phyloP scores from a whole-genome alignment of 805 yeast species.

The Starmera pachycereana region DNA sequence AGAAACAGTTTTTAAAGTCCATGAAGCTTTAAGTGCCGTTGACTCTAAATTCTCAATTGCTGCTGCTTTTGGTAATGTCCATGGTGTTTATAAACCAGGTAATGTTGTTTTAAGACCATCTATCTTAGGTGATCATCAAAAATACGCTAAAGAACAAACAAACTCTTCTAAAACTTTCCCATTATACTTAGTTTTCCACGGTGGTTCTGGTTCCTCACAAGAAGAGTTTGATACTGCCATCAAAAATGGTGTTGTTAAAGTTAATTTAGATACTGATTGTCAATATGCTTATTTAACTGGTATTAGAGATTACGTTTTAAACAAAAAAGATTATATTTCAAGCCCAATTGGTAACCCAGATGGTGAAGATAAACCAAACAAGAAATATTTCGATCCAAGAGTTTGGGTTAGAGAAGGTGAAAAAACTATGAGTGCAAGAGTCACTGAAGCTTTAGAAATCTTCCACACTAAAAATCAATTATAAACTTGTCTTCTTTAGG shows the following conservation, averaged over 20 bases:
- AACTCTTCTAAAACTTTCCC: constrained; percentile 51
- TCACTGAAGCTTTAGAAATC: constrained; percentile 69
- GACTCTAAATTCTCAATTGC: constrained; percentile 98
- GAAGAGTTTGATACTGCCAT: constrained; percentile 88
- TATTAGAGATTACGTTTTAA: constrained; percentile 94
- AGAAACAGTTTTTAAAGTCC: constrained; percentile 86
- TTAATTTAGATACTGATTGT: constrained; percentile 98
- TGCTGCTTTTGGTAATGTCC: constrained; percentile 98
- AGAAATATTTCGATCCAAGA: constrained; percentile 99
- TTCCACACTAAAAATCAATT: constrained; percentile 74
- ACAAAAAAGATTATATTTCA: constrained; percentile 90
- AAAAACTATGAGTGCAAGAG: constrained; percentile 90
- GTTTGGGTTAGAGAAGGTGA: constrained; percentile 99
- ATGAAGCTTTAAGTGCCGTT: constrained; percentile 82
- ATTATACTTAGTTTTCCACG: constrained; percentile 97
- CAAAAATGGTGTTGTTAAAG: constrained; percentile 93
- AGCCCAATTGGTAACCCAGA: constrained; percentile 97
- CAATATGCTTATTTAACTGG: constrained; percentile 96
- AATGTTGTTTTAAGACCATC: constrained; percentile 89
- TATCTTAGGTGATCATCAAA: constrained; percentile 93
- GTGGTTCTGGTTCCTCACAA: constrained; percentile 98
- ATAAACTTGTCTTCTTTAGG: constrained; percentile 17
- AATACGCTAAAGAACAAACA: constrained; percentile 64
- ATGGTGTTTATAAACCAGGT: constrained; percentile 99
- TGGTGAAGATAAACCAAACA: constrained; percentile 98